Evolutionary conservation across 2,329 filamentous ascomycete species (phyloP), one percentile per base, ranked within the genome.

Genomic region (Ophiosphaerella herpotricha): DNA sequence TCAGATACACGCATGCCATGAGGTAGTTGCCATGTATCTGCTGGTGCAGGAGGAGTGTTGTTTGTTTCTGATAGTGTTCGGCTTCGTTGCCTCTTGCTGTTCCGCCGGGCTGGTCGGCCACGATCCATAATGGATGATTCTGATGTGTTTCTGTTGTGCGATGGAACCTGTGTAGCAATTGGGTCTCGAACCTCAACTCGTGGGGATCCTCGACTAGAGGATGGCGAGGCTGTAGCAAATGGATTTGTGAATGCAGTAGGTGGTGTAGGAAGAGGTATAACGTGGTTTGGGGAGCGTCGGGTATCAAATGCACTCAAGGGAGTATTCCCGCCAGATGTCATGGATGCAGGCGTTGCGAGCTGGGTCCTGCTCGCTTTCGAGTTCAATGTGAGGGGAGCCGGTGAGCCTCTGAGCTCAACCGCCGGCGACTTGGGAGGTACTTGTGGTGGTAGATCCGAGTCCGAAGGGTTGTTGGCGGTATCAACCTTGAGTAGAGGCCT

Each of bases 101-200:
- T 55, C 32, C 66, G 64, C 42, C 66, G 58, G 32, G 67, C 55
- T n/a, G 71, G 71, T 29, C 72, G 61, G 23, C 72, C 72, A 41
- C 72, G 65, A 39, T 74, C 72, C 59, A 74, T 71, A 39, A 74
- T 63, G 2, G 70, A 74, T 8, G 67, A 70, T 24, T 74, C 72
- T 11, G 72, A 75, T 55, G 66, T 63, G 44, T 72, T 73, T 29
- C 71, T 63, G 47, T 55, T 65, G 52, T 73, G 71, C 21, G 58
- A 58, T 3, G 50, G 37, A 8, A 29, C 23, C 18, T 59, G 56
- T 16, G 57, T 40, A n/a, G 54, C 46, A 14, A 69, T 51, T 7
- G 69, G 67, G 33, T 72, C 69, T 43, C 63, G 64, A 50, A 57
- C 66, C 53, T 72, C 68, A 1, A 63, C 49, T 43, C 63, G 64